A percentile compares a stretch with the other conserved stretches of the same genome.
These are phyloP conservation scores for Euphorbia tirucalli DNA, from an alignment of 345 rosid species.

Conservation along the genomic window DNA sequence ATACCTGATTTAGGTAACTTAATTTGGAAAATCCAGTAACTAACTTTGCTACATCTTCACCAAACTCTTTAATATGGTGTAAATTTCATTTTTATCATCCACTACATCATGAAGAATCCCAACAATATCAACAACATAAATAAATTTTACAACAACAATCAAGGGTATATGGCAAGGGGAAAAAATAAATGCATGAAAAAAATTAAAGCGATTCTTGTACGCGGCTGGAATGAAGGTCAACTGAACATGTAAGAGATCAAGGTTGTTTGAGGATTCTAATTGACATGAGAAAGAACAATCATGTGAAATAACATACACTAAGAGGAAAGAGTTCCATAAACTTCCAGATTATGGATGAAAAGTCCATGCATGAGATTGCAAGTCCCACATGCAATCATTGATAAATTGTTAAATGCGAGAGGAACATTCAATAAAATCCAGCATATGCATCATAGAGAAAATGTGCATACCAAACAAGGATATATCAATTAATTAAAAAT, in stretches of 20 bases:
- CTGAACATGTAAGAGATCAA: background rate
- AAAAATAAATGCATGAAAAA: background rate
- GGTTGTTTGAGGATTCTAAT: background rate
- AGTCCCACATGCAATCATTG: background rate
- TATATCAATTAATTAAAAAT: background rate
- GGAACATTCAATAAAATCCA: background rate
- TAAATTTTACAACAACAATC: constrained; percentile 11
- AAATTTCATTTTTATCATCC: constrained; percentile 54
- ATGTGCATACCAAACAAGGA: background rate
- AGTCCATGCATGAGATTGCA: background rate
- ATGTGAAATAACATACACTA: too few relatives aligned
- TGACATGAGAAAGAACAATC: too few relatives aligned
- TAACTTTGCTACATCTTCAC: constrained; percentile 58
- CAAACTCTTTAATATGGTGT: constrained; percentile 53
- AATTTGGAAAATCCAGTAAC: constrained; percentile 68
- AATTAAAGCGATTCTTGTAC: background rate
- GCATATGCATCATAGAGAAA: background rate
- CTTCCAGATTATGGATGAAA: background rate
- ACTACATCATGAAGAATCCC: constrained; percentile 70
- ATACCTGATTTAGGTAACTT: constrained; percentile 69
- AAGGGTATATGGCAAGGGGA: background rate
- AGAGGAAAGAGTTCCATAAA: too few relatives aligned
- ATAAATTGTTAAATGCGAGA: background rate
- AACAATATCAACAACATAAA: constrained; percentile 61
- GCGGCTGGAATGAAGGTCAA: background rate